Conservation (phyloP, 139 green algal species). For the Closterium sp. region DNA sequence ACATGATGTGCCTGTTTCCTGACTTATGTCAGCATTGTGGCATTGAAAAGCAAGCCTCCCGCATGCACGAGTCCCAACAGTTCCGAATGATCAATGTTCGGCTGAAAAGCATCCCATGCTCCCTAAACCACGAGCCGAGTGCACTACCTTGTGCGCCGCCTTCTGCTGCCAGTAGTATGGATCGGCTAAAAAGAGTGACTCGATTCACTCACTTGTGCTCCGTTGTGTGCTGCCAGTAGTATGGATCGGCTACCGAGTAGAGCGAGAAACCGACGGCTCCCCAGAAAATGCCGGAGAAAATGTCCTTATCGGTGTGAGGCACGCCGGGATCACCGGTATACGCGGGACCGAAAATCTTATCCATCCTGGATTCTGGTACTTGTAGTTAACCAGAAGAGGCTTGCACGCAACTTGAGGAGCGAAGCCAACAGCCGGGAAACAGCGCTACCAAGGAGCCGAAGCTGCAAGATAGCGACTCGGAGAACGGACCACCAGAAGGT, state of each 20-base stretch:
- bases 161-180: constrained; percentile 17
- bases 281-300: constrained; percentile 34
- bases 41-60: too few relatives aligned
- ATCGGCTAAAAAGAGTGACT: neutral
- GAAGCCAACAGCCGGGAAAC: neutral
- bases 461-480: neutral
- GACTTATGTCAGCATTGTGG: too few relatives aligned
- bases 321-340: constrained; percentile 36
- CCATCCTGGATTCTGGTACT: constrained; percentile 10
- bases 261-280: constrained; percentile 22
- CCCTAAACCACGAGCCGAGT: neutral
- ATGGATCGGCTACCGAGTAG: constrained; percentile 30
- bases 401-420: neutral
- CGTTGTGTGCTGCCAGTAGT: constrained; percentile 31
- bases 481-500: neutral
- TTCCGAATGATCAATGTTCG: neutral
- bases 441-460: neutral
- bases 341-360: constrained; percentile 39
- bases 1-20: too few relatives aligned
- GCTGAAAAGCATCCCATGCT: neutral
- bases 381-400: neutral
- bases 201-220: constrained; percentile 5
- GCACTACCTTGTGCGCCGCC: neutral
- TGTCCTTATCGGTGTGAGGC: constrained; percentile 28
- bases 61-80: neutral